These are phyloP conservation scores for Ophiocordyceps sinensis DNA, from an alignment of 2,329 filamentous ascomycete species.

Conservation along the genomic window DNA sequence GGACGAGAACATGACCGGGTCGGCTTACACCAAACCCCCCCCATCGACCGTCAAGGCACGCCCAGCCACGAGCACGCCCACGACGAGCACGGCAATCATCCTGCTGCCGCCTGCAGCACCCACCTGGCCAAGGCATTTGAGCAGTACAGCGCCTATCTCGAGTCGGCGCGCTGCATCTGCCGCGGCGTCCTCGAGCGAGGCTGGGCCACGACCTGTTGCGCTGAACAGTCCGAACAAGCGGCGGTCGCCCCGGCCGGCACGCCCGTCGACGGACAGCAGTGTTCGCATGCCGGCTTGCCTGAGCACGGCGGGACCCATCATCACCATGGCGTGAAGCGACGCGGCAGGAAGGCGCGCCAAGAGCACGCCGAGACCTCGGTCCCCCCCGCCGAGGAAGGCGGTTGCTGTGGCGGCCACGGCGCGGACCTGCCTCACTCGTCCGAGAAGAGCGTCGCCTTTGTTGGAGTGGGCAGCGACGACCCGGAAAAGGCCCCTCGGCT, in stretches of 20 bases:
- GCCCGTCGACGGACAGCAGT: not conserved
- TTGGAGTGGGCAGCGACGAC: constrained; percentile 3
- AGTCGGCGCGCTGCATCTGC: constrained; percentile 22
- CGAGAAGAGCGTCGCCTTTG: not conserved
- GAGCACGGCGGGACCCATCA: constrained; percentile 5
- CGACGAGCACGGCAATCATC: constrained; percentile 12
- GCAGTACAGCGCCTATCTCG: constrained; percentile 19
- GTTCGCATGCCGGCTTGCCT: constrained; percentile 1
- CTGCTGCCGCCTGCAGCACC: constrained; percentile 13
- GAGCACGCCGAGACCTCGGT: constrained; percentile 2
- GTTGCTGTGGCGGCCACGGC: not conserved
- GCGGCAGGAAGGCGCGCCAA: constrained; percentile 4
- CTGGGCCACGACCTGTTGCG: constrained; percentile 14
- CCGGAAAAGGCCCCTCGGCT: constrained; percentile 11
- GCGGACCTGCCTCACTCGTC: not conserved
- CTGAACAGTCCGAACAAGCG: constrained; percentile 3
- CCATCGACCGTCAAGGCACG: constrained; percentile 1
- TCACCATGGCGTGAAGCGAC: constrained; percentile 9
- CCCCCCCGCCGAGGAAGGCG: not conserved
- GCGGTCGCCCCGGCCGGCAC: not conserved
- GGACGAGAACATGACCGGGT: not conserved
- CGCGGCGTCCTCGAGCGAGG: constrained; percentile 16
- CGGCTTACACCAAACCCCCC: not conserved
- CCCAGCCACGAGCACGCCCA: constrained; percentile 12
- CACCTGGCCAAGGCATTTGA: constrained; percentile 18